These are phyloP conservation scores for Colletotrichum paranaense DNA, from an alignment of 2,329 filamentous ascomycete genomes.

Conservation along the genomic window DNA sequence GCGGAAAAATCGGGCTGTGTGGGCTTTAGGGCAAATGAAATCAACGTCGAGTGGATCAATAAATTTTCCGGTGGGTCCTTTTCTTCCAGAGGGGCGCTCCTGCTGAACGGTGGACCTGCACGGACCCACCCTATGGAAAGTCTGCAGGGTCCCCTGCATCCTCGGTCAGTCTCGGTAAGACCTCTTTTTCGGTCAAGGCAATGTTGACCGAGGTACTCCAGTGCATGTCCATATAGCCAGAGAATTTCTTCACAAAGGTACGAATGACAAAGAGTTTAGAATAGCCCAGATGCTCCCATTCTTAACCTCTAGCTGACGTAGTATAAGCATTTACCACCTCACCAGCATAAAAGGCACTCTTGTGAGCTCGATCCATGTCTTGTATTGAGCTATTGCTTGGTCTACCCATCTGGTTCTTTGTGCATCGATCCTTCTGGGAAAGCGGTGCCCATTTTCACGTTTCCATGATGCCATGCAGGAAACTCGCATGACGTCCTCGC, in stretches of 20 bases:
- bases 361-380: neutral
- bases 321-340: neutral
- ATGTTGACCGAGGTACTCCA: too few relatives aligned
- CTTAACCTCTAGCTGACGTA: neutral
- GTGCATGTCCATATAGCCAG: neutral
- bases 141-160: neutral
- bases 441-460: neutral
- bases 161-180: neutral
- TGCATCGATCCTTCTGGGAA: neutral
- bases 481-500: neutral
- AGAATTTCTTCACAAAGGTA: neutral
- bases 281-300: neutral
- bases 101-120: neutral
- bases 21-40: constrained; percentile 17
- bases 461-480: neutral
- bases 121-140: neutral
- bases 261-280: neutral
- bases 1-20: constrained; percentile 18
- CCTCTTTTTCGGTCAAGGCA: neutral
- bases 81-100: neutral
- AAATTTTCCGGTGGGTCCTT: neutral
- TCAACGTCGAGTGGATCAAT: neutral
- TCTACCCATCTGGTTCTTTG: neutral
- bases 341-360: neutral
- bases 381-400: neutral